Evolutionary conservation across 2,329 filamentous ascomycete species (phyloP), one percentile per base, ranked within the genome.

Genomic region (Escovopsis weberi): DNA sequence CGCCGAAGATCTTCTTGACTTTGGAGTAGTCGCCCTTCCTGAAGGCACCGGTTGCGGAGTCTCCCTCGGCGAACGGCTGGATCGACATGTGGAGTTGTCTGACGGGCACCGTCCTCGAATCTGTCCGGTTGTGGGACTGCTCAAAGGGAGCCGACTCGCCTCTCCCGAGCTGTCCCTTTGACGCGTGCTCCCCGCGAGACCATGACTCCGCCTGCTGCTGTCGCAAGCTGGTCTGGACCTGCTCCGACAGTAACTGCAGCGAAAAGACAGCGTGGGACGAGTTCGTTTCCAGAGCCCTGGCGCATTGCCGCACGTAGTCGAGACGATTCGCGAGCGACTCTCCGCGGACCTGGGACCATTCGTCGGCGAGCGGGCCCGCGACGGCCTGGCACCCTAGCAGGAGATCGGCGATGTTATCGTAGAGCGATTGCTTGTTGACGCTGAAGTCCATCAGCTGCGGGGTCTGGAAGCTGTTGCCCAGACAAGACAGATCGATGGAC

Each of bases 301-400:
- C 78, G 47, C 85, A 83, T 45, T 78, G 72, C 41, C 82, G 77
- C 45, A 95, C 86, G 48, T 84, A 81, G 49, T 82, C 83, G 26
- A 96, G 63, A 19, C 91, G 79, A 50, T 85, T 85, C 55, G 95
- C 89, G 28, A 98, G 68, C 7, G 88, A 84, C 57, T 94, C 86
- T 2, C 87, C 86, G 37, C 87, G 79, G n/a, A 88, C 70, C 58
- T 94, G 87, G 4, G 88, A 78, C 91, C 91, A 98, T 63, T 98
- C 91, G 57, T 98, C 91, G 8, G 82, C 85, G 37, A 98, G 63
- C 6, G 91, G 91, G 8, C 85, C 85, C 6, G 87, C 85, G n/a
- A 96, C 82, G 23, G 84, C 79, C 62, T 98, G 91, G 55, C 88
- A 95, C 45, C 82, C 79, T 40, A 94, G 65, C 4, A 96, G 66